Base-by-base conservation (phyloP, 768 basidiomycete genomes). In the Gymnopilus junonius region DNA sequence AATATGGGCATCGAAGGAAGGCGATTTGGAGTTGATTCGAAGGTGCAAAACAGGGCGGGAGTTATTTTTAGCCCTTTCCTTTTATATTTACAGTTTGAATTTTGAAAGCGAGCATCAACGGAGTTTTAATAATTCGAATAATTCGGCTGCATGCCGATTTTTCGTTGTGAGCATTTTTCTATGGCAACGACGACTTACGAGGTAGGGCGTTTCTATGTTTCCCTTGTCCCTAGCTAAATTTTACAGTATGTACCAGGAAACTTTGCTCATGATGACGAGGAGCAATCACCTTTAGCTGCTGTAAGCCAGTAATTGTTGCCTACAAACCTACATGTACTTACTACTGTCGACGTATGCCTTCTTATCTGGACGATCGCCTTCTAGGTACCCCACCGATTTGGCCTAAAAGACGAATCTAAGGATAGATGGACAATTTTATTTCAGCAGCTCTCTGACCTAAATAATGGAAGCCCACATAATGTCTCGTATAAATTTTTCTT, bases 401-500 rank as follows among this genome's bases (percentile, higher is more conserved):
- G 72, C 12, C 59, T 73, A 25, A 68, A 65, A 37, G 68, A 73
- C 27, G 54, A 58, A 1, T 65, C 65, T 0, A 35, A 56, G 14
- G 58, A 64, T 6, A 60, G 69, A 61, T 73, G 70, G 70, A 23
- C 8, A 5, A 67, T 39, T 11, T 64, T 73, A 32, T 61, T 70
- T 25, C 62, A 63, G 31, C n/a, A 76, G 8, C 73, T 93, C n/a
- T 59, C 71, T 5, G 61, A 73, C n/a, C 71, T 92, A 59, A 88
- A 90, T 61, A 63, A 68, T 1, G 64, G 67, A 2, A 80, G 84
- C 1, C 71, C 73, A 1, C 54, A 68, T 0, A 76, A 74, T 1
- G 78, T 77, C 23, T 74, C 74, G 11, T 88, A 87, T 76, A 93
- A 92, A 67, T 77, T 90, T 12, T 76, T 93, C 58, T 84, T 89